Evolutionary conservation across 164 flowering plant genomes (phyloP).

Genomic region (Vitis riparia): DNA sequence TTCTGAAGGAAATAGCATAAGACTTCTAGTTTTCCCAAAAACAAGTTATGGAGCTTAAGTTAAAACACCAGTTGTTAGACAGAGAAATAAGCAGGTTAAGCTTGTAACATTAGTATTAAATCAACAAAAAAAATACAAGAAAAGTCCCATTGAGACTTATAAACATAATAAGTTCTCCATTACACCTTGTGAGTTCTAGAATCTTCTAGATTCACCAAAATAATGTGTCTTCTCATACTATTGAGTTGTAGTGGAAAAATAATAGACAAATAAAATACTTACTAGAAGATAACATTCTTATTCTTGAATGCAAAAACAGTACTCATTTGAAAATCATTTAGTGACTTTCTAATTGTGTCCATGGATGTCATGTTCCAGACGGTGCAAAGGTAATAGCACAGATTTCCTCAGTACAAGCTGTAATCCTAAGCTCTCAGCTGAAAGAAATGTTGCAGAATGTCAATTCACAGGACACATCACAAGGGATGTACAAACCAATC

Average conservation of each 20-base stretch:
- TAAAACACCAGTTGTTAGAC: too few species aligned
- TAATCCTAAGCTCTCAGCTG: slow-evolving; percentile 71
- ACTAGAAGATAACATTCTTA: background rate
- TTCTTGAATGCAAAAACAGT: background rate
- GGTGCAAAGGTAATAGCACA: slow-evolving; percentile 47
- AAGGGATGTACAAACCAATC: slow-evolving; percentile 57
- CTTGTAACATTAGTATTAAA: too few species aligned
- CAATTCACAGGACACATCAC: slow-evolving; percentile 30
- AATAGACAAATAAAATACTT: background rate
- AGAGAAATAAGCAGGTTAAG: too few species aligned
- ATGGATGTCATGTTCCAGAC: slow-evolving; percentile 28
- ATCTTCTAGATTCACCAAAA: too few species aligned
- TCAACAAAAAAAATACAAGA: too few species aligned
- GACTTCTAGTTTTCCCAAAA: too few species aligned
- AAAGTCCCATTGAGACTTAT: too few species aligned
- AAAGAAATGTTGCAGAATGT: slow-evolving; percentile 59
- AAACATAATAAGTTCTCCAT: too few species aligned
- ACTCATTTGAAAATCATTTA: background rate
- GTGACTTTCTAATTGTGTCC: background rate
- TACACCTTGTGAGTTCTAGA: too few species aligned
- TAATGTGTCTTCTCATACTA: too few species aligned
- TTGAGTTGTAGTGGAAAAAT: background rate
- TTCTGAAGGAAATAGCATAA: too few species aligned
- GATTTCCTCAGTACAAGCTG: slow-evolving; percentile 63
- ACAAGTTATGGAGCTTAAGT: too few species aligned